phyloP scores from a whole-genome alignment of 306 rosid species.

The Spatholobus suberectus region DNA sequence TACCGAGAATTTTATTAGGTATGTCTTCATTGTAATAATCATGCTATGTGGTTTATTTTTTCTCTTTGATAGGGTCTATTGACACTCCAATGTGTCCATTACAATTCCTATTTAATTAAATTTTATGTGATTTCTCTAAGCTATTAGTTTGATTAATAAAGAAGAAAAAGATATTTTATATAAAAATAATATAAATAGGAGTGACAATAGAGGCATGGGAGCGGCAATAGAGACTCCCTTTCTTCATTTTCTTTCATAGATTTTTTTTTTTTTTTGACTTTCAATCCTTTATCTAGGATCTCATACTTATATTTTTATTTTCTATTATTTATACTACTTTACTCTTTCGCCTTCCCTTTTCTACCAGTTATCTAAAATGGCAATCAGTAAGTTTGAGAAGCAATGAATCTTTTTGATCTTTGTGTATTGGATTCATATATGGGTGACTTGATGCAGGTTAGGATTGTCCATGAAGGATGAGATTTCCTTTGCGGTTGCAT shows the following conservation, averaged over 20 bases:
- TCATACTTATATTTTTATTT: not conserved
- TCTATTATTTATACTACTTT: not conserved
- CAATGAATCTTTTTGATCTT: not conserved
- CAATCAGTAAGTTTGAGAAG: conserved; percentile 8
- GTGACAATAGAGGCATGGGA: not conserved
- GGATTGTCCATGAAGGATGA: conserved; percentile 91
- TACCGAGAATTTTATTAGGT: conserved; percentile 6
- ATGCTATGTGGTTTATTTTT: not conserved
- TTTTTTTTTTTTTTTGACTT: not conserved
- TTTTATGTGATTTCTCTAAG: not conserved
- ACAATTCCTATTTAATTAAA: not conserved
- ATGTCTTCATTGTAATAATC: not conserved
- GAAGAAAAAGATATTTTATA: not conserved
- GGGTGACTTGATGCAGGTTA: conserved; percentile 58
- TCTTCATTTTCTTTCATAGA: not conserved
- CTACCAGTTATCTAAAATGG: too few relatives aligned
- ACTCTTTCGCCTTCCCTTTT: too few relatives aligned
- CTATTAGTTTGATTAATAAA: not conserved
- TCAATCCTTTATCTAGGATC: conserved; percentile 5
- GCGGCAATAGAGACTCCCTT: not conserved
- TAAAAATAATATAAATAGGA: not conserved
- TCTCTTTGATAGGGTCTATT: not conserved
- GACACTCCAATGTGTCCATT: not conserved
- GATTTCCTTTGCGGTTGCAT: conserved; percentile 90
- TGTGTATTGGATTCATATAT: not conserved